A percentile compares a stretch with the other conserved stretches of the same genome.
Evolutionary conservation across 352 stramenopile genomes (phyloP).

Genomic region (Globisporangium carolinianum): DNA sequence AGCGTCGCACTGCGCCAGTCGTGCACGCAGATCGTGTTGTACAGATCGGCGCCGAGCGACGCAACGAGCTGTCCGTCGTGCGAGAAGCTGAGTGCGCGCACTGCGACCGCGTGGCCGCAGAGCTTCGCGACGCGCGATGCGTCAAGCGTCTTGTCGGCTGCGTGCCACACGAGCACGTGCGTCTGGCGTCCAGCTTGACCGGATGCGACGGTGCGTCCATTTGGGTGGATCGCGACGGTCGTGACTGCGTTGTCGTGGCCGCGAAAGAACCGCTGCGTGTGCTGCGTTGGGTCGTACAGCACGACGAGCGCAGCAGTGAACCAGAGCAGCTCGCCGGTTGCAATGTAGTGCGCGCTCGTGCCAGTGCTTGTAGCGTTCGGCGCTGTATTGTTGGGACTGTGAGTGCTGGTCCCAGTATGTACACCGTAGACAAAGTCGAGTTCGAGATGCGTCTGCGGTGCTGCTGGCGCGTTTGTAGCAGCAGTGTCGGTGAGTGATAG

Average conservation of each 20-base stretch:
- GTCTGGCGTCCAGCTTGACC: slow-evolving; percentile 51
- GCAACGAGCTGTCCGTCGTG: slow-evolving; percentile 63
- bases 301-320: slow-evolving; percentile 50
- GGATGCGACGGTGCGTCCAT: slow-evolving; percentile 49
- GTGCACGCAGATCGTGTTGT: slow-evolving; percentile 74
- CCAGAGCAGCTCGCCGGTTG: slow-evolving; percentile 57
- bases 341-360: slow-evolving; percentile 47
- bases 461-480: slow-evolving; percentile 2
- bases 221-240: slow-evolving; percentile 45
- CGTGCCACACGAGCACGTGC: slow-evolving; percentile 62
- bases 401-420: slow-evolving; percentile 21
- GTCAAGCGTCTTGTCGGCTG: slow-evolving; percentile 45
- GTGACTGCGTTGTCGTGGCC: slow-evolving; percentile 61
- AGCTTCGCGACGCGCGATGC: slow-evolving; percentile 42
- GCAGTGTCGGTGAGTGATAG: not conserved
- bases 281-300: slow-evolving; percentile 43
- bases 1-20: slow-evolving; percentile 60
- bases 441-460: slow-evolving; percentile 34
- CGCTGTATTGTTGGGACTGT: too few relatives aligned
- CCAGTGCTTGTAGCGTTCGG: slow-evolving; percentile 18
- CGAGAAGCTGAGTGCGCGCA: slow-evolving; percentile 61
- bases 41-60: slow-evolving; percentile 64
- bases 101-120: slow-evolving; percentile 42
- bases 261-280: slow-evolving; percentile 49
- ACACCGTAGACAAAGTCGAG: slow-evolving; percentile 59